Base-by-base conservation (phyloP, 371 early-diverging fungal genomes). In the Syncephalastrum contaminatum region DNA sequence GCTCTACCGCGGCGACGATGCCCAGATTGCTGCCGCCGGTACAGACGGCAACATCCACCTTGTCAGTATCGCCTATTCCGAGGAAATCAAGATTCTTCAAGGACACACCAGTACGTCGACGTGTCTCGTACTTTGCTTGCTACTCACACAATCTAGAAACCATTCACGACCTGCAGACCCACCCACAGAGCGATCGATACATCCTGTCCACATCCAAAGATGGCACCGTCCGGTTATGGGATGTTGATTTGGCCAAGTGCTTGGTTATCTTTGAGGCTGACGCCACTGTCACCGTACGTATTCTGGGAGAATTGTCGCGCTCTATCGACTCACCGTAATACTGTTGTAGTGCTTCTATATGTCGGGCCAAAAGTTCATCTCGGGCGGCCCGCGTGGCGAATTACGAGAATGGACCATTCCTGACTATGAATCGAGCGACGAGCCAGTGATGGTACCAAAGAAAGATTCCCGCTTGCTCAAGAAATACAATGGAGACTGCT, bases 181-280 rank as follows among this genome's bases (percentile, higher is more conserved):
- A 91, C 51, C 93, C 92, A 6, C 66, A 66, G 13, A 82, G 85
- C 42, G 75, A 78, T 46, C 67, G 81, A 19, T 73, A 85, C 45
- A 64, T 98, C 10, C 66, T 94, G 15, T 92, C 94, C 0, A 87
- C 90, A 1, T 83, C 90, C 10, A 83, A 82, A 54, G 98, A 98
- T 69, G 83, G 90, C 5, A 94, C 93, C 0, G 75, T 90, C 4
- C 89, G 95, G 50, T 67, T 93, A 47, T 97, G 97, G 97, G 88
- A 92, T 60, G 68, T 95, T 22, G 73, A 82, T n/a, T 84, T 74
- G 8, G 70, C 76, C n/a, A 72, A 75, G 54, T 83, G 88, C 56
- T 55, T 93, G 36, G 70, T 72, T n/a, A 58, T 83, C 7, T 90
- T 84, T 68, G 77, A 83, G 48, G 71, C 68, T 39, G 81, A 81